Percentiles rank a stretch among this genome's conserved stretches.
phyloP scores from a whole-genome alignment of 1,284 basidiomycete species.

The Omphalotus olearius region DNA sequence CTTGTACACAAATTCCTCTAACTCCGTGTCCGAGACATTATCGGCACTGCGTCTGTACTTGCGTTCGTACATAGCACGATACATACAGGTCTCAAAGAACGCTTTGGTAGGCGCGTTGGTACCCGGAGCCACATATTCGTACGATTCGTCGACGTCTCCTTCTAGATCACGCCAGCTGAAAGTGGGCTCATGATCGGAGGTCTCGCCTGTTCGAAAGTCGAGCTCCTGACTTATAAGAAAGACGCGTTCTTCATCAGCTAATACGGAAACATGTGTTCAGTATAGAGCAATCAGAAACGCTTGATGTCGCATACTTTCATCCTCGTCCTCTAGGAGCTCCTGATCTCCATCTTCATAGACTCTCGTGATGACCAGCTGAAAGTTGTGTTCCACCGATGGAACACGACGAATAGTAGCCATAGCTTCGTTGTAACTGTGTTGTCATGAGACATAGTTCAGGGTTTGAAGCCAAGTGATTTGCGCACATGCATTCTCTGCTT shows the following conservation, averaged over 20 bases:
- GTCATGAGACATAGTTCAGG: not conserved
- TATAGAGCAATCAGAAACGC: not conserved
- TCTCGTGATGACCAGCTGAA: slow-evolving; percentile 93
- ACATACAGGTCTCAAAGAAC: slow-evolving; percentile 91
- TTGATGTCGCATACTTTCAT: slow-evolving; percentile 71
- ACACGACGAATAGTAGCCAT: slow-evolving; percentile 91
- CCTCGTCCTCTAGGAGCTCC: slow-evolving; percentile 90
- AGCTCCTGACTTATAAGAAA: slow-evolving; percentile 91
- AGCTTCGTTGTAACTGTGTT: slow-evolving; percentile 85
- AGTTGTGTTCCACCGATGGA: slow-evolving; percentile 81
- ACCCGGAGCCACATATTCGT: slow-evolving; percentile 76
- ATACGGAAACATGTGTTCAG: slow-evolving; percentile 1
- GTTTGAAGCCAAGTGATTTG: slow-evolving; percentile 18
- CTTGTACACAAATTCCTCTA: slow-evolving; percentile 79
- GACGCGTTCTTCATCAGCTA: slow-evolving; percentile 87
- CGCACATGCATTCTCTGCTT: slow-evolving; percentile 96
- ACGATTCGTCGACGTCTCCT: slow-evolving; percentile 77
- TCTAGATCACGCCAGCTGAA: slow-evolving; percentile 90
- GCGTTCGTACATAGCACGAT: slow-evolving; percentile 92
- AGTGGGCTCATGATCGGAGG: slow-evolving; percentile 70
- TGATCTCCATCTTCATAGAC: slow-evolving; percentile 97
- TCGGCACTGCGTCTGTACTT: slow-evolving; percentile 78
- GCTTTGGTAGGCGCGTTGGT: slow-evolving; percentile 82
- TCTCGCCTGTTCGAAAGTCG: slow-evolving; percentile 73
- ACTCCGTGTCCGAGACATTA: slow-evolving; percentile 58